phyloP scores from a whole-genome alignment of 1,284 basidiomycete genomes.

The Cyathus olla region DNA sequence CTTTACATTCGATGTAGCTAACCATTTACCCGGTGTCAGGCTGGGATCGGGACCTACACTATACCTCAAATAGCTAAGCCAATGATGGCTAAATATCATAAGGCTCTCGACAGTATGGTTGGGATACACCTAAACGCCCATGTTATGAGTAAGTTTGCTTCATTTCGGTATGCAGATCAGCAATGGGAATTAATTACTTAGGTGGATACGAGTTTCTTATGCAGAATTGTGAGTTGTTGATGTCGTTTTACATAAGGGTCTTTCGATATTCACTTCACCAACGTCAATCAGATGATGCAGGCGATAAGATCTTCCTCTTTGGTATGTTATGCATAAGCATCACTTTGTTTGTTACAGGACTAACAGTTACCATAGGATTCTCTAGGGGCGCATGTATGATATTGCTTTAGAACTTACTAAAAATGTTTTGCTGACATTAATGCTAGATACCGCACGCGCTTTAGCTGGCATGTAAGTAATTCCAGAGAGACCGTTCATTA shows the following conservation, averaged over 20 bases:
- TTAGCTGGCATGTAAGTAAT: slow-evolving; percentile 68
- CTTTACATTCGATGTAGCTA: too few species aligned
- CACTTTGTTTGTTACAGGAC: too few species aligned
- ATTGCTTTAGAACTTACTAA: too few species aligned
- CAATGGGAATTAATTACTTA: slow-evolving; percentile 2
- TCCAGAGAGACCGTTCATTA: too few species aligned
- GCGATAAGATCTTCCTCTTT: slow-evolving; percentile 66
- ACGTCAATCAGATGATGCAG: slow-evolving; percentile 35
- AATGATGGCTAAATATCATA: slow-evolving; percentile 41
- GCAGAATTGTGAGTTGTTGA: slow-evolving; percentile 59
- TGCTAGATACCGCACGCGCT: slow-evolving; percentile 68
- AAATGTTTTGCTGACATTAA: neutral
- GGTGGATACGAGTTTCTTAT: slow-evolving; percentile 71
- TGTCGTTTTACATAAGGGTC: too few species aligned
- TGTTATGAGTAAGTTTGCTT: slow-evolving; percentile 51
- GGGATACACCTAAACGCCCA: slow-evolving; percentile 64
- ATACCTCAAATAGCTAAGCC: slow-evolving; percentile 50
- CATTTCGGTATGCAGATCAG: neutral
- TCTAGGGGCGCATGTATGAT: slow-evolving; percentile 72
- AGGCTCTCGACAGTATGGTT: slow-evolving; percentile 32
- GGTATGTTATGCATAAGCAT: slow-evolving; percentile 21
- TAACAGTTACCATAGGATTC: slow-evolving; percentile 56
- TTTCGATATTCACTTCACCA: too few species aligned
- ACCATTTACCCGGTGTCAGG: slow-evolving; percentile 37
- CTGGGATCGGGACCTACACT: slow-evolving; percentile 71